Conservation (phyloP, 768 basidiomycete genomes). For the Lentinula guzmanii region DNA sequence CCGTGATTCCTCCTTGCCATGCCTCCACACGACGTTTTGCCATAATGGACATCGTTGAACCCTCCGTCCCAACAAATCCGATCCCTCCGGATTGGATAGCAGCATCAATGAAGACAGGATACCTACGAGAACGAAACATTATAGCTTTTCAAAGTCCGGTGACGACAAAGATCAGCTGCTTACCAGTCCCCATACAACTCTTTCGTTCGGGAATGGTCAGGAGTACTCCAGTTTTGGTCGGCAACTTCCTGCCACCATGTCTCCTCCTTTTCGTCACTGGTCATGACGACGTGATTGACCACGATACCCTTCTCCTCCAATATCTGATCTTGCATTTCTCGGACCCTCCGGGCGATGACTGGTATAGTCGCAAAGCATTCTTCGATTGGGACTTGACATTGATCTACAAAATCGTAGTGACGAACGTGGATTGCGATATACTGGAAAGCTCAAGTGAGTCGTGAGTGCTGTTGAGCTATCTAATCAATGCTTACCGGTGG, state of each 20-base stretch:
- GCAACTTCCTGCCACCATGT: conserved; percentile 55
- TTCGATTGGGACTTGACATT: conserved; percentile 34
- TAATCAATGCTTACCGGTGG: conserved; percentile 35
- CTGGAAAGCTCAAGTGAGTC: conserved; percentile 19
- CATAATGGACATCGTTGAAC: conserved; percentile 66
- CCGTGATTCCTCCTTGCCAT: conserved; percentile 53
- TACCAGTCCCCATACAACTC: conserved; percentile 46
- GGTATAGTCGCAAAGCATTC: conserved; percentile 53
- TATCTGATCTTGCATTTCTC: conserved; percentile 48
- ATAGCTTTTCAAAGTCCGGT: too few species aligned
- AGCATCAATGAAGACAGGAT: conserved; percentile 69
- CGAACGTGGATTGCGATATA: conserved; percentile 56
- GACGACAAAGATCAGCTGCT: conserved; percentile 10
- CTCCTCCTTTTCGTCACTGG: conserved; percentile 53
- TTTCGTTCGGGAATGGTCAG: conserved; percentile 45
- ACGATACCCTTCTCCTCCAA: conserved; percentile 34
- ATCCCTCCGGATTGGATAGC: conserved; percentile 60
- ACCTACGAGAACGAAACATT: conserved; percentile 34
- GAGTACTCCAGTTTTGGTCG: conserved; percentile 41
- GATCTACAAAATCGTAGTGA: conserved; percentile 45
- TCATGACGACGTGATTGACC: conserved; percentile 54
- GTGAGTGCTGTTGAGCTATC: background rate
- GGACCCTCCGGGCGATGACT: conserved; percentile 47
- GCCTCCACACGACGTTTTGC: conserved; percentile 61
- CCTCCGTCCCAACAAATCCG: conserved; percentile 69